phyloP scores from a whole-genome alignment of 768 basidiomycete species.

The Dioszegia hungarica region DNA sequence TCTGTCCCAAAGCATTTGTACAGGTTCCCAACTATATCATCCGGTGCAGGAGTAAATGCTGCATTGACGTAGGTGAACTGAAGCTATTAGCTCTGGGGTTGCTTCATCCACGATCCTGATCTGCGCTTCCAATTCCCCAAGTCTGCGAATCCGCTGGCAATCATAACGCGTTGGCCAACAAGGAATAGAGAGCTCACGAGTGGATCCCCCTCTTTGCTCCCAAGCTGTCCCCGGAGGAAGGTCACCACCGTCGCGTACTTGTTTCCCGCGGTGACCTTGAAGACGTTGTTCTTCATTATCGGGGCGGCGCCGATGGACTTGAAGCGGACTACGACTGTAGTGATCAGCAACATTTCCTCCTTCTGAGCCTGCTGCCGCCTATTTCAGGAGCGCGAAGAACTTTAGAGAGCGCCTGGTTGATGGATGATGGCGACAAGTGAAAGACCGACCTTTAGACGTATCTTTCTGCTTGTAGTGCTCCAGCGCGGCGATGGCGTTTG shows the following conservation, averaged over 20 bases:
- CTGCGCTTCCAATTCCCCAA: too few species aligned
- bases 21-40: constrained; percentile 72
- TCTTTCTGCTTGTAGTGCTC: constrained; percentile 63
- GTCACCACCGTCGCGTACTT: constrained; percentile 77
- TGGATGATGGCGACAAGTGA: neutral
- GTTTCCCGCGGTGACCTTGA: constrained; percentile 92
- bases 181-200: constrained; percentile 54
- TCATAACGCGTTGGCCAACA: neutral
- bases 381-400: neutral
- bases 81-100: neutral
- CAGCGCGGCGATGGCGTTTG: constrained; percentile 56
- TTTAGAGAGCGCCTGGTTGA: neutral
- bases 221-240: constrained; percentile 81
- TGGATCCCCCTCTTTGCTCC: constrained; percentile 79
- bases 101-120: neutral
- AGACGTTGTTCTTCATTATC: constrained; percentile 98
- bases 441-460: constrained; percentile 43
- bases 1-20: constrained; percentile 86
- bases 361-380: too few species aligned
- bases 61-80: constrained; percentile 61
- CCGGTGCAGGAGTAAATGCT: constrained; percentile 75
- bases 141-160: too few species aligned
- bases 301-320: constrained; percentile 96
- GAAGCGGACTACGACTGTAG: constrained; percentile 86
- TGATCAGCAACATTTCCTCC: too few species aligned